Evolutionary conservation across 192 early-diverging fungal genomes (phyloP), one percentile per base, ranked within the genome.

Genomic region (Backusella morwellensis): DNA sequence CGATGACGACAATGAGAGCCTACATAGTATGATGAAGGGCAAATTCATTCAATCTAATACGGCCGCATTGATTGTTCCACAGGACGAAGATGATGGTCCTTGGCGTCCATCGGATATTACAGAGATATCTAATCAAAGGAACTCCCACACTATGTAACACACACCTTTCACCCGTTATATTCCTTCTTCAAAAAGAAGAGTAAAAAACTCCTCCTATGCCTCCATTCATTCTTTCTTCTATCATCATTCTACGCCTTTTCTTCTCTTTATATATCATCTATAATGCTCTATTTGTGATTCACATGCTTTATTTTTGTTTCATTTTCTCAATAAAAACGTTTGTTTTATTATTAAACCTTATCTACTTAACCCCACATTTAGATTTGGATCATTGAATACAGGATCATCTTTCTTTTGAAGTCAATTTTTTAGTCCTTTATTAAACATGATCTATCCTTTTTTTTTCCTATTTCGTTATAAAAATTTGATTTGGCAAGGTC

Each of bases 21-120:
- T 14, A 63, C 56, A 63, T 29, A 63, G 56, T 29, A 63, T 63
- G 56, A 32, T 63, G 56, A 63, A 29, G 12, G 3, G 56, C 29
- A 63, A 63, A 63, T 63, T 63, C 11, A 63, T 26, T 63, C 56
- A 63, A 14, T 63, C 56, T 63, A 63, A 63, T 29, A 63, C 56
- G 26, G 56, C 56, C 29, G 56, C 56, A 63, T 63, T 63, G 56
- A 63, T 63, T 12, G 56, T 63, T 63, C 56, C 56, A 63, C 56
- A 63, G 26, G 56, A 63, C 12, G 56, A 63, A 14, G 23, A 63
- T 29, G 56, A 63, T n/a, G 56, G 56, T 63, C 56, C 56, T 63
- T 63, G 56, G 56, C 56, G 56, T 63, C 23, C 56, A 63, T 63
- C 23, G 56, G 56, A 63, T 9, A 29, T 12, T 63, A 29, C 26